Base-by-base conservation (phyloP, 805 yeast genomes). In the Metschnikowia similis region DNA sequence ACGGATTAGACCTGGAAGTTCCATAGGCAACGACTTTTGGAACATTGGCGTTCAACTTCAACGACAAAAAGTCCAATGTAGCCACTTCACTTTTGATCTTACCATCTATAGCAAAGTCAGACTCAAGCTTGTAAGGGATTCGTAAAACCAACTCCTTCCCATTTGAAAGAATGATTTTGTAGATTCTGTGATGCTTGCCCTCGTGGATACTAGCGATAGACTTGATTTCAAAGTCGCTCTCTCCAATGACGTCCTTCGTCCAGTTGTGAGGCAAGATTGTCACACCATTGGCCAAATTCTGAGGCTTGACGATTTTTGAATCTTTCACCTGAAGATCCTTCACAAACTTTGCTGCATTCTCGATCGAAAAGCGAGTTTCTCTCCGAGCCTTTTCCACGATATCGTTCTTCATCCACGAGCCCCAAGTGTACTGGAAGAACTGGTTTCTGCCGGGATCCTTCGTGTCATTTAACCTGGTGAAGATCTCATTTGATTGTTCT, bases 371-470 rank as follows among this genome's bases (percentile, higher is more conserved):
- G 55, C 76, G 77, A 17, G 97, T 92, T 49, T 79, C 80, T 68
- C 99, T 82, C 57, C 81, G 82, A 13, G 76, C 81, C 61, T 88
- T 86, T 65, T 94, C 91, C 31, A 67, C 68, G 49, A 75, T 77
- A 64, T 94, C 96, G 63, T 92, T 81, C 55, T 77, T 81, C 60
- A 91, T 71, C 98, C 98, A 92, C 6, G 96, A 80, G 43, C 99
- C 99, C 96, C 98, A 92, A 2, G 94, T 76, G 65, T 90, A 92
- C 59, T 86, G 82, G 74, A 89, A 92, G 62, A 94, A 88, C 39
- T 81, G 75, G 49, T 78, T 79, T 66, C 91, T 77, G 45, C 81
- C 71, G 9, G 89, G 89, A 62, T 86, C 91, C 36, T 74, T 68
- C 49, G 81, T 80, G 58, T 85, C 85, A 29, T 77, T 67, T 26